These are phyloP conservation scores for Amphirosellinia nigrospora DNA, from an alignment of 495 filamentous ascomycete species.

Conservation along the genomic window DNA sequence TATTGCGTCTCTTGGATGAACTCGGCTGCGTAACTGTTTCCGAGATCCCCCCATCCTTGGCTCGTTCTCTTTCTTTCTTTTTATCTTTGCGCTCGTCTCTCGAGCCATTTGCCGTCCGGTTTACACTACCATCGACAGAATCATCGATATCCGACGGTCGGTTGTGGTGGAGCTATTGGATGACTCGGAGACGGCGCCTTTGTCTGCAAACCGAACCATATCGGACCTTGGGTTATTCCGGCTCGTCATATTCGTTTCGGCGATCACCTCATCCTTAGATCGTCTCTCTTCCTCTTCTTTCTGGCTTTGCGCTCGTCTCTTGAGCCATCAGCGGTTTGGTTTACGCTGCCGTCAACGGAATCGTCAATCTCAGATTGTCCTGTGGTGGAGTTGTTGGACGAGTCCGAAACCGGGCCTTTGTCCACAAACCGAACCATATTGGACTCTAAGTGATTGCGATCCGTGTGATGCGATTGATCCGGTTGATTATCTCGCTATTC, in stretches of 20 bases:
- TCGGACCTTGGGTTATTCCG: background rate
- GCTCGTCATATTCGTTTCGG: slow-evolving; percentile 31
- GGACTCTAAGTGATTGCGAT: background rate
- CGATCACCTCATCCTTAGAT: slow-evolving; percentile 36
- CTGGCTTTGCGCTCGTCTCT: slow-evolving; percentile 28
- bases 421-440: slow-evolving; percentile 41
- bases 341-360: slow-evolving; percentile 34
- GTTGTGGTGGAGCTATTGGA: slow-evolving; percentile 28
- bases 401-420: slow-evolving; percentile 2
- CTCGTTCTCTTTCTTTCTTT: slow-evolving; percentile 38
- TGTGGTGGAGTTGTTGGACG: slow-evolving; percentile 28
- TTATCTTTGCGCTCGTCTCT: slow-evolving; percentile 28
- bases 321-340: slow-evolving; percentile 20
- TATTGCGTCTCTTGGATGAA: slow-evolving; percentile 49
- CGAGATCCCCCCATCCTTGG: slow-evolving; percentile 36
- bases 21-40: slow-evolving; percentile 36
- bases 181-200: slow-evolving; percentile 6
- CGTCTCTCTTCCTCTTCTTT: slow-evolving; percentile 39
- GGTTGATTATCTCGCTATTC: background rate
- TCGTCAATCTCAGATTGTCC: slow-evolving; percentile 32
- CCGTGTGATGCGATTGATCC: background rate
- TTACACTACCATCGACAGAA: slow-evolving; percentile 34
- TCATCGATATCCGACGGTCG: slow-evolving; percentile 32
- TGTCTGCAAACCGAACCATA: slow-evolving; percentile 39
- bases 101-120: slow-evolving; percentile 20